These are phyloP conservation scores for Medicago lupulina DNA, from an alignment of 306 rosid genomes.

Conservation along the genomic window DNA sequence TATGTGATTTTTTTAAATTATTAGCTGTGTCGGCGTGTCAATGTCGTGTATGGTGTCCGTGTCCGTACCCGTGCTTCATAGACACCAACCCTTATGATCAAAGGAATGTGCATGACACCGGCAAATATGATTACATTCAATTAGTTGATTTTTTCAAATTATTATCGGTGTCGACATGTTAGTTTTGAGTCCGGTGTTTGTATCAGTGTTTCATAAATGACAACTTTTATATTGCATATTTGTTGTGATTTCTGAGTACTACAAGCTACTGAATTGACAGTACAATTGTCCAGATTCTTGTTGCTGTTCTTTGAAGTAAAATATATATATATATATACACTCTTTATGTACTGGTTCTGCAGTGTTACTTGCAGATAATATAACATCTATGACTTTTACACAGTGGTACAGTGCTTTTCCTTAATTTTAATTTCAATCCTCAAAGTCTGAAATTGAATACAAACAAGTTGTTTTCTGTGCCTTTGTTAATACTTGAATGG, in stretches of 20 bases:
- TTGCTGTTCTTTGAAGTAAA: constrained; percentile 42
- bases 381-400: constrained; percentile 25
- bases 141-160: not conserved
- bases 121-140: not conserved
- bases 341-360: constrained; percentile 18
- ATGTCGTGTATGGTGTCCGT: too few species aligned
- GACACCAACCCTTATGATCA: not conserved
- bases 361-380: constrained; percentile 35
- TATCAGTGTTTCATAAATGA: not conserved
- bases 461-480: constrained; percentile 34
- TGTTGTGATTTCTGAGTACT: constrained; percentile 37
- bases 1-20: too few species aligned
- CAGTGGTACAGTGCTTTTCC: constrained; percentile 22
- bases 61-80: too few species aligned
- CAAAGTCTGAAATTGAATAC: constrained; percentile 14
- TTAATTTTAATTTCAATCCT: constrained; percentile 26
- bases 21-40: too few species aligned
- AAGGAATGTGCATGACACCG: not conserved
- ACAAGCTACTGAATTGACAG: constrained; percentile 32
- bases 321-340: constrained; percentile 23
- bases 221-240: constrained; percentile 35
- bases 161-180: not conserved
- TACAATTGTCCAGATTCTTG: constrained; percentile 35
- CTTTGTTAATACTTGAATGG: constrained; percentile 27
- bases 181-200: not conserved